Conservation (phyloP, 2,329 filamentous ascomycete genomes). For the Fusarium sp. region DNA sequence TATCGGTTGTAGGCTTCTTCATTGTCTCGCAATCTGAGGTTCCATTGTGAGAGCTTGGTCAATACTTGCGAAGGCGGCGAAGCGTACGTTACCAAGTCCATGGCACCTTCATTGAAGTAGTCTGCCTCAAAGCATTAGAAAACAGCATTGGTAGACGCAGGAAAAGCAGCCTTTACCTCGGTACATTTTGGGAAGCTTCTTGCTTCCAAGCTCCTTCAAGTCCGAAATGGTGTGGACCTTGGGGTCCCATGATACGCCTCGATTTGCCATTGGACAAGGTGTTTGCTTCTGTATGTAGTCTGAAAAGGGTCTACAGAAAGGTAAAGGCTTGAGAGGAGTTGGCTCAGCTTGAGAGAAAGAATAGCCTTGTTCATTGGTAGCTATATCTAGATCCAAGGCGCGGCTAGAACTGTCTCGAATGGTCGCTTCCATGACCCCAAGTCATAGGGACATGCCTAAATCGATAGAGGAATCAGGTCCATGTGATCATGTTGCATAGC, state of each 20-base stretch:
- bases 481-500: constrained; percentile 5
- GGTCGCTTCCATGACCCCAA: neutral
- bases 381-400: constrained; percentile 2
- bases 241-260: constrained; percentile 30
- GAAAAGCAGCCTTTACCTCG: constrained; percentile 5
- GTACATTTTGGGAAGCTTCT: constrained; percentile 34
- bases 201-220: constrained; percentile 30
- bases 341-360: neutral
- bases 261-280: constrained; percentile 26
- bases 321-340: neutral
- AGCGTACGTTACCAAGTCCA: constrained; percentile 51
- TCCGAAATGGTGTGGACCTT: constrained; percentile 33
- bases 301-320: neutral
- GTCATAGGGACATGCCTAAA: constrained; percentile 3
- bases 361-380: neutral
- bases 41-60: neutral
- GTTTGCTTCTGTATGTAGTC: neutral
- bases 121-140: constrained; percentile 46
- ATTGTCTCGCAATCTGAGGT: constrained; percentile 60
- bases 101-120: constrained; percentile 67
- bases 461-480: neutral
- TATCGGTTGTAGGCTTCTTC: constrained; percentile 61
- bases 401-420: neutral
- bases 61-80: neutral
- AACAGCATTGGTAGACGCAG: neutral